phyloP scores from a whole-genome alignment of 768 basidiomycete genomes.

The Hypholoma sublateritium region DNA sequence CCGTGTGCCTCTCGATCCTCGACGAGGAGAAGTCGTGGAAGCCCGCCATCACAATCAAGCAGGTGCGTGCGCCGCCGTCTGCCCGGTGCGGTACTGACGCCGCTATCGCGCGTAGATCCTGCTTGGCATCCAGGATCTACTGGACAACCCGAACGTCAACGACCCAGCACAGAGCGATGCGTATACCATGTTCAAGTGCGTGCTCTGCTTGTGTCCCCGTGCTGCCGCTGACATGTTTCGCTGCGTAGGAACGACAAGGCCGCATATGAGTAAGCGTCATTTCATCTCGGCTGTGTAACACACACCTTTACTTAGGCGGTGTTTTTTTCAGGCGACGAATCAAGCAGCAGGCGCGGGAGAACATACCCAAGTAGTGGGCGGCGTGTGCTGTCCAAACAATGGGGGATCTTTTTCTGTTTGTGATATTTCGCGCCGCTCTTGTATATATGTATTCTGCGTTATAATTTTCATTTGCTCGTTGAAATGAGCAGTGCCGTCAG shows the following conservation, averaged over 20 bases:
- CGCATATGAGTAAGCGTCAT: conserved; percentile 79
- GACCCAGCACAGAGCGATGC: conserved; percentile 99
- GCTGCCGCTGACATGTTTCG: neutral
- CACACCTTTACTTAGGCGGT: neutral
- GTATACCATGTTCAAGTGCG: conserved; percentile 98
- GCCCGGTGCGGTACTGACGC: neutral
- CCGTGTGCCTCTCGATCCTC: conserved; percentile 95
- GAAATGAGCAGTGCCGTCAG: neutral
- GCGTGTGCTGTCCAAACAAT: neutral
- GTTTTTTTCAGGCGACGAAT: conserved; percentile 64
- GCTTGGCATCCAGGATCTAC: conserved; percentile 91
- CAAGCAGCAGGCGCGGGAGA: conserved; percentile 84
- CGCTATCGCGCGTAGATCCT: conserved; percentile 64
- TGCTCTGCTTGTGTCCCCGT: neutral
- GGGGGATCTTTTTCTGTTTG: neutral
- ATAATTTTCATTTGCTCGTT: conserved; percentile 3
- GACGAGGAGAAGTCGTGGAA: conserved; percentile 99
- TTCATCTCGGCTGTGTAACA: neutral
- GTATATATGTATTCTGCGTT: conserved; percentile 14
- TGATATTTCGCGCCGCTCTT: neutral
- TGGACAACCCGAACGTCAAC: conserved; percentile 94
- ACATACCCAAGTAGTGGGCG: conserved; percentile 78
- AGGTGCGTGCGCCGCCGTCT: conserved; percentile 48
- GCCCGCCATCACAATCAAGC: conserved; percentile 98
- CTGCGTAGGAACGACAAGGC: conserved; percentile 80